Conservation (phyloP, 2,329 filamentous ascomycete species). For the Drechslerella stenobrocha region DNA sequence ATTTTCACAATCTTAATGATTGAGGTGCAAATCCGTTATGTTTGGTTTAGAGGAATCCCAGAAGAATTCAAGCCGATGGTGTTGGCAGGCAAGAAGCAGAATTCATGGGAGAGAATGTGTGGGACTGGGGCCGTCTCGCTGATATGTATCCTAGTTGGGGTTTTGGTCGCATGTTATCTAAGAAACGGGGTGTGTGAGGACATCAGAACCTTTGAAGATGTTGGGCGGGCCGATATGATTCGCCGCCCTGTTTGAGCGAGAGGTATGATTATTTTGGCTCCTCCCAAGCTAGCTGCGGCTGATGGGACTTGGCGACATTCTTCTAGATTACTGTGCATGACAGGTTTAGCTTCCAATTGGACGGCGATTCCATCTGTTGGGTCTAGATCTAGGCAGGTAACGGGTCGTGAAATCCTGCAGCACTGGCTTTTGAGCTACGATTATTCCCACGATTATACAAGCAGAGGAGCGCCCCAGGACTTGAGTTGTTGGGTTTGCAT, state of each 20-base stretch:
- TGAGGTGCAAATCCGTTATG: constrained; percentile 24
- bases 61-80: constrained; percentile 13
- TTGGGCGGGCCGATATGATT: not conserved
- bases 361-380: too few species aligned
- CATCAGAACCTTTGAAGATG: constrained; percentile 15
- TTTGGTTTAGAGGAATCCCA: constrained; percentile 39
- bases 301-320: not conserved
- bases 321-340: not conserved
- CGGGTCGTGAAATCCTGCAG: not conserved
- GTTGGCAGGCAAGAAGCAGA: constrained; percentile 10
- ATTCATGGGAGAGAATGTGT: constrained; percentile 19
- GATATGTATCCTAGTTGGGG: constrained; percentile 20
- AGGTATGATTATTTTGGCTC: not conserved
- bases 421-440: too few species aligned
- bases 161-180: constrained; percentile 30
- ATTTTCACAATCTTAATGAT: constrained; percentile 22
- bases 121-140: constrained; percentile 10
- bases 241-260: not conserved
- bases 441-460: too few species aligned
- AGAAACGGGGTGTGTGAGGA: constrained; percentile 40
- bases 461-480: too few species aligned
- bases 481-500: too few species aligned
- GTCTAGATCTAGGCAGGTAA: too few species aligned
- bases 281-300: constrained; percentile 1
- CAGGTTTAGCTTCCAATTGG: not conserved